Base-by-base conservation (phyloP, 805 yeast genomes). In the Yamadazyma endophytica region DNA sequence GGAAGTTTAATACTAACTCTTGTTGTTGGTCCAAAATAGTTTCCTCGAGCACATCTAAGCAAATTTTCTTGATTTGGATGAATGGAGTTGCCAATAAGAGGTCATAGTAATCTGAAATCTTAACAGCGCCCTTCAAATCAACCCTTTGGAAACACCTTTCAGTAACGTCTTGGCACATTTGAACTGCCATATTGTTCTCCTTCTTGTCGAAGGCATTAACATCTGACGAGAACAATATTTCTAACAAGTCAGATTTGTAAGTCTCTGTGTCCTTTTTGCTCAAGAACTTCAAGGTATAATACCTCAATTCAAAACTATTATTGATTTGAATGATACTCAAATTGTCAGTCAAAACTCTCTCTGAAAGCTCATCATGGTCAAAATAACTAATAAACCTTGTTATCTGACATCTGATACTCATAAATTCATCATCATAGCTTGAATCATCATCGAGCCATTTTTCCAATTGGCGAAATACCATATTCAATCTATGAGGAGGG, bases 401-500 rank as follows among this genome's bases (percentile, higher is more conserved):
- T 15, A 82, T 46, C 18, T 67, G 72, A 13, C 75, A 51, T 49
- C 90, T 65, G 17, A 77, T 51, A 4, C 62, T 51, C 12, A 61
- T 45, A 38, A 82, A 85, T 5, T 58, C 68, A 0, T 59, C 54
- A 13, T 79, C 86, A 49, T 74, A 81, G 1, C 82, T 75, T 30
- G 69, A 43, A 13, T 76, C 86, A 11, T 79, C 67, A 15, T 77
- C 82, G 14, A 80, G 43, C 85, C 89, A 81, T 13, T 56, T 56
- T 4, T 54, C 47, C 1, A 87, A 41, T 4, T 73, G 68, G 24
- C 64, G 70, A 13, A 84, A 39, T 6, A 81, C 55, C 85, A 82
- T 75, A 25, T 66, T 70, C 23, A 81, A 58, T 43, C 92, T 69
- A 46, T 79, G 88, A 3, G 72, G 64, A 5, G 85, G 81, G 16